These are phyloP conservation scores for Penicillium polonicum DNA, from an alignment of 2,329 filamentous ascomycete species.

Conservation along the genomic window DNA sequence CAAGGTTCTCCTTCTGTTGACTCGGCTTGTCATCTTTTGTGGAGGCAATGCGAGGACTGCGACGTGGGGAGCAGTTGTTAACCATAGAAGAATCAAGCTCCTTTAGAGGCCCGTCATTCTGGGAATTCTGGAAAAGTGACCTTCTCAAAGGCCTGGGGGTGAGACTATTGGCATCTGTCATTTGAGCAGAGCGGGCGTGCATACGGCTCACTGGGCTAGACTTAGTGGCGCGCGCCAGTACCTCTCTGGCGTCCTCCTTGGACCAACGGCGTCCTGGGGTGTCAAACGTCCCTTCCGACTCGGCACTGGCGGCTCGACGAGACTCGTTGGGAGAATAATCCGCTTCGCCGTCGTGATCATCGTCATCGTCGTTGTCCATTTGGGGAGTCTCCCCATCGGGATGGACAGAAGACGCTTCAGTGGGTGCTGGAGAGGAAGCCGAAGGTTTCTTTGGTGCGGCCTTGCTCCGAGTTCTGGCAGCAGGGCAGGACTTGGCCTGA, in stretches of 20 bases:
- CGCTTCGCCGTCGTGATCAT: slow-evolving; percentile 35
- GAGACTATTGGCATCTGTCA: slow-evolving; percentile 50
- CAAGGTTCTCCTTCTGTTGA: slow-evolving; percentile 57
- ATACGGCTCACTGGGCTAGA: slow-evolving; percentile 59
- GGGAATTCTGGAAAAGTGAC: slow-evolving; percentile 44
- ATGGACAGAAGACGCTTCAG: slow-evolving; percentile 39
- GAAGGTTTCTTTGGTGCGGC: slow-evolving; percentile 30
- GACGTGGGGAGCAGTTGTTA: slow-evolving; percentile 50
- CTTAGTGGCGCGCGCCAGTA: slow-evolving; percentile 56
- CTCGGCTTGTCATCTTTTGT: slow-evolving; percentile 39
- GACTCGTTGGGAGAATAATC: slow-evolving; percentile 40
- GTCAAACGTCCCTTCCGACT: slow-evolving; percentile 44
- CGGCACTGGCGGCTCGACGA: slow-evolving; percentile 50
- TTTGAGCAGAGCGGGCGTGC: slow-evolving; percentile 41
- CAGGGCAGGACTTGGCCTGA: slow-evolving; percentile 34
- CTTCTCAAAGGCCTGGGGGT: slow-evolving; percentile 56
- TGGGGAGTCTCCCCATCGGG: slow-evolving; percentile 37
- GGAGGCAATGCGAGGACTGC: slow-evolving; percentile 40
- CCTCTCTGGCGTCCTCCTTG: slow-evolving; percentile 44
- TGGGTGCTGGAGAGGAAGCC: slow-evolving; percentile 41
- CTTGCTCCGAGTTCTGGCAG: slow-evolving; percentile 35
- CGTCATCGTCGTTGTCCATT: slow-evolving; percentile 34
- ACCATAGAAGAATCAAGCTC: slow-evolving; percentile 36
- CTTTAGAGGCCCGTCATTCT: slow-evolving; percentile 38
- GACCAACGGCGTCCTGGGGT: slow-evolving; percentile 36